phyloP scores from a whole-genome alignment of 768 basidiomycete genomes.

The Boletus rubroflammeus region DNA sequence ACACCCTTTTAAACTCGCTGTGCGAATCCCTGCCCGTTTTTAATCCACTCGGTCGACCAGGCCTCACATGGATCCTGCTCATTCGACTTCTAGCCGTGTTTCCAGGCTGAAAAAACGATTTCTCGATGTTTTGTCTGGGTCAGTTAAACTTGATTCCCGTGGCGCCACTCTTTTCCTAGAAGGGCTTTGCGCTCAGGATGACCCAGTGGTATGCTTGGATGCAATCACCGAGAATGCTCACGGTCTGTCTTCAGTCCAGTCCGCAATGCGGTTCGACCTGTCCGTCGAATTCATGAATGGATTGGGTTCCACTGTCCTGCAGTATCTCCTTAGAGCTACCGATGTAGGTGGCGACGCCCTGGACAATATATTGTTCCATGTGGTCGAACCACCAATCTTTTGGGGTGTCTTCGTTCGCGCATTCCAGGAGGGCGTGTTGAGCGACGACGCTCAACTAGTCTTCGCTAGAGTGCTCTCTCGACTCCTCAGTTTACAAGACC shows the following conservation, averaged over 20 bases:
- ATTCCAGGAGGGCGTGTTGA: constrained; percentile 32
- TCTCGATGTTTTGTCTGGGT: constrained; percentile 30
- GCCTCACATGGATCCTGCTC: constrained; percentile 1
- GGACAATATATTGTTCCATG: constrained; percentile 35
- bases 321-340: constrained; percentile 38
- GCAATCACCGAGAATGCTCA: constrained; percentile 34
- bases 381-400: constrained; percentile 52
- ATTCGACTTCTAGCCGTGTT: not conserved
- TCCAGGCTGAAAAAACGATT: constrained; percentile 35
- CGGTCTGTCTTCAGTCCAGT: constrained; percentile 39
- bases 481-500: constrained; percentile 38
- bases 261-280: constrained; percentile 39
- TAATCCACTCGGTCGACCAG: not conserved
- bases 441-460: constrained; percentile 33
- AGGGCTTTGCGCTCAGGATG: constrained; percentile 41
- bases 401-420: constrained; percentile 37
- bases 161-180: constrained; percentile 39
- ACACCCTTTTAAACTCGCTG: not conserved
- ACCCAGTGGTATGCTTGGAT: constrained; percentile 36
- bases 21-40: not conserved
- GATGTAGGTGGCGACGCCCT: constrained; percentile 43
- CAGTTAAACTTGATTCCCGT: constrained; percentile 21
- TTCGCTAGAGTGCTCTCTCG: constrained; percentile 50
- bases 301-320: constrained; percentile 33
- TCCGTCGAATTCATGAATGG: constrained; percentile 42